A percentile compares a stretch with the other conserved stretches of the same genome.
These are phyloP conservation scores for Flaveria robusta DNA, from an alignment of 129 eudicot genomes.

Conservation along the genomic window DNA sequence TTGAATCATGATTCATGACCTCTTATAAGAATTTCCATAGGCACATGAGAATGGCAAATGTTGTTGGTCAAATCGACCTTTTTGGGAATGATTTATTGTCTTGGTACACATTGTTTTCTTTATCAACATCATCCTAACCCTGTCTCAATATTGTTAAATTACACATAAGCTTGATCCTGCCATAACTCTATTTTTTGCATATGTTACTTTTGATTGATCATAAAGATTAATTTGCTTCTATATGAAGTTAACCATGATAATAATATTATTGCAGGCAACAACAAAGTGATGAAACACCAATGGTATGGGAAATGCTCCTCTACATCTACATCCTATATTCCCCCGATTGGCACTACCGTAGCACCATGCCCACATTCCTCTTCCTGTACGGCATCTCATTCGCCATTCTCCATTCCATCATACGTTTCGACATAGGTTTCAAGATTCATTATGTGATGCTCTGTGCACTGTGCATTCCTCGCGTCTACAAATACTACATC, in stretches of 20 bases:
- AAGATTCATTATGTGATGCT: constrained; percentile 47
- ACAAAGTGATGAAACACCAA: constrained; percentile 53
- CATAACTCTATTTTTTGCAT: no score
- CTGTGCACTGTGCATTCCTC: constrained; percentile 51
- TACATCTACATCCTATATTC: constrained; percentile 65
- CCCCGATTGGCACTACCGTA: constrained; percentile 65
- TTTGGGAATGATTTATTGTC: no score
- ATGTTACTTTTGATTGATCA: not conserved
- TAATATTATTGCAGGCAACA: constrained; percentile 47
- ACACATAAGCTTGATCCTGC: no score
- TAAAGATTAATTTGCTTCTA: not conserved
- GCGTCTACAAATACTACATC: constrained; percentile 55
- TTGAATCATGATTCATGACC: no score
- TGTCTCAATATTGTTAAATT: no score
- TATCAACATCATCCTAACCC: no score
- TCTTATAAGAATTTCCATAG: no score
- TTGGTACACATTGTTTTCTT: no score
- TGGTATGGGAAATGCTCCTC: constrained; percentile 75
- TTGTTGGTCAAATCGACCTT: no score
- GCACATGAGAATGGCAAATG: no score
- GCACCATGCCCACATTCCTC: constrained; percentile 62
- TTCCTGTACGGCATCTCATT: constrained; percentile 54
- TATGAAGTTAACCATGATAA: not conserved
- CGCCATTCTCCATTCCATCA: constrained; percentile 48
- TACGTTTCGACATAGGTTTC: constrained; percentile 51